Evolutionary conservation across 1,139 yeast genomes (phyloP).

Genomic region (Nakaseomyces delphensis): DNA sequence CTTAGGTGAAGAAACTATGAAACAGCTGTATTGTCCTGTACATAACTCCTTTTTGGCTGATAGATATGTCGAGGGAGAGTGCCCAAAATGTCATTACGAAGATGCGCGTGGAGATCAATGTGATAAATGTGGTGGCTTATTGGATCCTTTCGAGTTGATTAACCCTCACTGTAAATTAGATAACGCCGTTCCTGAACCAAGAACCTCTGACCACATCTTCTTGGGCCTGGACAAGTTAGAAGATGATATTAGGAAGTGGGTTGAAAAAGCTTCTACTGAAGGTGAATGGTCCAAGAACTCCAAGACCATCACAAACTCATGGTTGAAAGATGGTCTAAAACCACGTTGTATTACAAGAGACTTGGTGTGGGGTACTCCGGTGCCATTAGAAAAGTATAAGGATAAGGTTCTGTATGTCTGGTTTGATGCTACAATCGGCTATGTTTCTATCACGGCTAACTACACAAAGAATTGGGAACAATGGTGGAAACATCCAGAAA

Average conservation of each 20-base stretch:
- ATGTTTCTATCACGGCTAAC: conserved; percentile 90
- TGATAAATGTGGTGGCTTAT: conserved; percentile 85
- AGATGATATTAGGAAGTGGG: conserved; percentile 65
- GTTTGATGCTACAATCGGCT: conserved; percentile 98
- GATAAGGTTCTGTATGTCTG: conserved; percentile 93
- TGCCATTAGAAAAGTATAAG: conserved; percentile 73
- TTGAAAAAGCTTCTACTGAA: conserved; percentile 50
- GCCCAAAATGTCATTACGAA: conserved; percentile 89
- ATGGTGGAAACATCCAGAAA: conserved; percentile 91
- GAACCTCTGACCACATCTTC: conserved; percentile 78
- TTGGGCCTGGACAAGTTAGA: conserved; percentile 77
- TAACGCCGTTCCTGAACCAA: conserved; percentile 67
- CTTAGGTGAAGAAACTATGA: conserved; percentile 79
- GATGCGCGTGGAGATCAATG: conserved; percentile 99
- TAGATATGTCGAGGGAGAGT: conserved; percentile 92
- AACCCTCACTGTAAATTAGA: conserved; percentile 95
- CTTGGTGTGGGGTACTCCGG: conserved; percentile 97
- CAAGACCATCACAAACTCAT: conserved; percentile 74
- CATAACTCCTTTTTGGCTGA: conserved; percentile 93
- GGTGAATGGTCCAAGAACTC: conserved; percentile 93
- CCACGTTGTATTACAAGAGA: conserved; percentile 98
- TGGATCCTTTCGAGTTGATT: conserved; percentile 87
- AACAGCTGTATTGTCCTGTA: conserved; percentile 82
- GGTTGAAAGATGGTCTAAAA: conserved; percentile 89
- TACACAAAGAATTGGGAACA: conserved; percentile 74